Conservation (phyloP, 2,329 filamentous ascomycete species). For the Didymellaceae sp. region DNA sequence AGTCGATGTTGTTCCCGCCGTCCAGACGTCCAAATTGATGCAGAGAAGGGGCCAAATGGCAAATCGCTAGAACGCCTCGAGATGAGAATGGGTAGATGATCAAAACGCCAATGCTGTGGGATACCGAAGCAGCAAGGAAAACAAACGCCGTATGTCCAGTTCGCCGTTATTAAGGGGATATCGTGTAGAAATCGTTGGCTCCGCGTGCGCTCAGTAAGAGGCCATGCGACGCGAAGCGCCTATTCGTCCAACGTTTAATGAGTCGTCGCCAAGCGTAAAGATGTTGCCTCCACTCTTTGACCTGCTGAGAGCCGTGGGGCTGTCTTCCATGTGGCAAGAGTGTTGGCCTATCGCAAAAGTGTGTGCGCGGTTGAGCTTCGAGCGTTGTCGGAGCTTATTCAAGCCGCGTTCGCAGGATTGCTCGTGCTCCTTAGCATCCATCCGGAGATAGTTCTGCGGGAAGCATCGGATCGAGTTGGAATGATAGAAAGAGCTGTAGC, state of each 20-base stretch:
- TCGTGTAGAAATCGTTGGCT: conserved; percentile 42
- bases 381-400: conserved; percentile 87
- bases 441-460: conserved; percentile 95
- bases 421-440: conserved; percentile 91
- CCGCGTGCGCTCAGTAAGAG: conserved; percentile 42
- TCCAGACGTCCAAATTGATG: conserved; percentile 34
- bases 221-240: conserved; percentile 47
- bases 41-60: conserved; percentile 34
- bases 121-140: conserved; percentile 40
- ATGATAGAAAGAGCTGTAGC: conserved; percentile 91
- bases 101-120: conserved; percentile 45
- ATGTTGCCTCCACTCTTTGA: conserved; percentile 42
- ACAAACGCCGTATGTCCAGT: conserved; percentile 47
- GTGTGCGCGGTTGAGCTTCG: conserved; percentile 83
- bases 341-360: conserved; percentile 94
- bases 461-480: conserved; percentile 82
- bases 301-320: conserved; percentile 58
- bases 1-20: conserved; percentile 28
- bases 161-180: conserved; percentile 42
- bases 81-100: conserved; percentile 33
- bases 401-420: conserved; percentile 93
- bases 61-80: conserved; percentile 47
- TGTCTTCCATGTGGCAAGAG: conserved; percentile 65
- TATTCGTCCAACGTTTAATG: conserved; percentile 40
- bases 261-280: conserved; percentile 41